Percentiles rank a stretch among this genome's conserved stretches.
These are phyloP conservation scores for Neopestalotiopsis rosae DNA, from an alignment of 2,329 filamentous ascomycete genomes.

Conservation along the genomic window DNA sequence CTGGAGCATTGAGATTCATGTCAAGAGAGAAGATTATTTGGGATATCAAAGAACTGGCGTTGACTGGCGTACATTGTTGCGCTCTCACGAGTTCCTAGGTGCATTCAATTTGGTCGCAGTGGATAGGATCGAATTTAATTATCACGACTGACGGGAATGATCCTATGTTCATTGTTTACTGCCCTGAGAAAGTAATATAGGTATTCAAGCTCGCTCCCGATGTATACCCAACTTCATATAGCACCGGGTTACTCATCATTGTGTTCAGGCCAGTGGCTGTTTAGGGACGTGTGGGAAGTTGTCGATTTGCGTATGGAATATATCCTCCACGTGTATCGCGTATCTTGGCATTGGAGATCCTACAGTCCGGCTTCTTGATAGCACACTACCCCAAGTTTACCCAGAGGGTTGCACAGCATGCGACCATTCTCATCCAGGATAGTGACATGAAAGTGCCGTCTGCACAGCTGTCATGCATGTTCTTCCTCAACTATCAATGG, in stretches of 20 bases:
- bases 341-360: too few relatives aligned
- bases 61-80: neutral
- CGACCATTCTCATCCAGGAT: neutral
- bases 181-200: too few relatives aligned
- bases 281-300: too few relatives aligned
- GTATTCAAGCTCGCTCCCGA: too few relatives aligned
- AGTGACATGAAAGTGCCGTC: slow-evolving; percentile 1
- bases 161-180: too few relatives aligned
- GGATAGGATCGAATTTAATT: neutral
- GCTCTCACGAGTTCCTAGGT: neutral
- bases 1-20: neutral
- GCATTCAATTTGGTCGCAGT: neutral
- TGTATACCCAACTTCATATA: too few relatives aligned
- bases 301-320: too few relatives aligned
- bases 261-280: too few relatives aligned
- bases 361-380: too few relatives aligned
- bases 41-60: neutral
- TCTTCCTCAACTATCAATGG: neutral
- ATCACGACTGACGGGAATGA: neutral
- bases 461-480: neutral
- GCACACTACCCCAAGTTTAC: neutral
- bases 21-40: neutral
- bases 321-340: too few relatives aligned
- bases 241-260: too few relatives aligned
- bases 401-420: neutral